Conservation (phyloP, 164 flowering plant species). For the Magnolia kwangsiensis region DNA sequence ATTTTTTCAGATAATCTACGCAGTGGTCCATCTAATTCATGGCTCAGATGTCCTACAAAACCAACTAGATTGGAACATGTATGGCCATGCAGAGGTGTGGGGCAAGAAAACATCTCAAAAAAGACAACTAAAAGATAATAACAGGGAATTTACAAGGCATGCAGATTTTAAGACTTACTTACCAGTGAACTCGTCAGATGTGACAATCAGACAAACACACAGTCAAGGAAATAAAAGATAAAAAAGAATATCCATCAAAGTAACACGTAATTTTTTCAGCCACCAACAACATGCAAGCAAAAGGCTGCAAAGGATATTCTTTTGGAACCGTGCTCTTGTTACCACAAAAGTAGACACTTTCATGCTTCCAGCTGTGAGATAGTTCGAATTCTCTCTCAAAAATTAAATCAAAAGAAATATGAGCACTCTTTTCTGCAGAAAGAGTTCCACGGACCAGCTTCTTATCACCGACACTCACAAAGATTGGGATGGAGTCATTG, state of each 20-base stretch:
- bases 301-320: slow-evolving; percentile 38
- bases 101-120: neutral
- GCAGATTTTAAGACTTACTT: slow-evolving; percentile 2
- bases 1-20: neutral
- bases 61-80: neutral
- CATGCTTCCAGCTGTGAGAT: slow-evolving; percentile 75
- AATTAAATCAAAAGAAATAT: slow-evolving; percentile 58
- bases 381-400: slow-evolving; percentile 77
- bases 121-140: neutral
- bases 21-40: neutral
- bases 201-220: neutral
- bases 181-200: slow-evolving; percentile 16
- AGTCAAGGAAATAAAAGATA: slow-evolving; percentile 15
- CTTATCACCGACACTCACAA: slow-evolving; percentile 42
- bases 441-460: slow-evolving; percentile 64
- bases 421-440: slow-evolving; percentile 42
- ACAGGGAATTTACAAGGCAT: neutral
- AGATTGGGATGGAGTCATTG: slow-evolving; percentile 36
- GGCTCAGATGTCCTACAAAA: neutral
- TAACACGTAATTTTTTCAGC: neutral
- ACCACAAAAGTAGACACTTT: slow-evolving; percentile 67
- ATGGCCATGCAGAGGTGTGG: neutral
- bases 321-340: slow-evolving; percentile 25
- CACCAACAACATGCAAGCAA: neutral
- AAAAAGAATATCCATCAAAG: neutral